Percentiles rank a stretch among this genome's conserved stretches.
phyloP scores from a whole-genome alignment of 2,329 filamentous ascomycete species.

The Aotearoamyces nothofagi region DNA sequence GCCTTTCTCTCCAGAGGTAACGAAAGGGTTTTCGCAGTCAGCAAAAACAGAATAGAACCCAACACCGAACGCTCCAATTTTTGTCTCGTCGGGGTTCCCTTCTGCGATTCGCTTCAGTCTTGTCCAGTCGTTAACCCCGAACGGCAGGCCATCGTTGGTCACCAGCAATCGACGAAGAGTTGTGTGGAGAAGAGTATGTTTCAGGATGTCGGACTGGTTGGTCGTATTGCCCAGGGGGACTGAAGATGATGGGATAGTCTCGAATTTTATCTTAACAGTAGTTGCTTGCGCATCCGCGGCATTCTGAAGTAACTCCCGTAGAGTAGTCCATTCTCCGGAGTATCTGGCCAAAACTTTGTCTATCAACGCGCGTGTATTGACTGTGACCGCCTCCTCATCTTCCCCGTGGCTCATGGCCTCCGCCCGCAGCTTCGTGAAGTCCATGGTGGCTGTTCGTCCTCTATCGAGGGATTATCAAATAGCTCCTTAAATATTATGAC shows the following conservation, averaged over 20 bases:
- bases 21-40: conserved; percentile 94
- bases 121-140: conserved; percentile 83
- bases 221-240: conserved; percentile 50
- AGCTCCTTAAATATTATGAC: too few species aligned
- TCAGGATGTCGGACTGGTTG: conserved; percentile 56
- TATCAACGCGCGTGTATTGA: conserved; percentile 91
- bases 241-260: conserved; percentile 70
- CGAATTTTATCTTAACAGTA: conserved; percentile 80
- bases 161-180: conserved; percentile 80
- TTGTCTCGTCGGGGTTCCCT: conserved; percentile 96
- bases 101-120: conserved; percentile 95
- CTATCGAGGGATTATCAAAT: too few species aligned
- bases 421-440: conserved; percentile 65
- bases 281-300: conserved; percentile 92
- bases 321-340: conserved; percentile 81
- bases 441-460: conserved; percentile 45
- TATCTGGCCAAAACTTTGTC: conserved; percentile 96
- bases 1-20: conserved; percentile 79
- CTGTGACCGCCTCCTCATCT: conserved; percentile 93
- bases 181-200: conserved; percentile 72
- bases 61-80: conserved; percentile 96
- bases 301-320: conserved; percentile 94
- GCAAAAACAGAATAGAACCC: conserved; percentile 98
- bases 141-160: conserved; percentile 80
- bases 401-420: conserved; percentile 75